Evolutionary conservation across 2,329 filamentous ascomycete genomes (phyloP).

Genomic region (Phoma sp.): DNA sequence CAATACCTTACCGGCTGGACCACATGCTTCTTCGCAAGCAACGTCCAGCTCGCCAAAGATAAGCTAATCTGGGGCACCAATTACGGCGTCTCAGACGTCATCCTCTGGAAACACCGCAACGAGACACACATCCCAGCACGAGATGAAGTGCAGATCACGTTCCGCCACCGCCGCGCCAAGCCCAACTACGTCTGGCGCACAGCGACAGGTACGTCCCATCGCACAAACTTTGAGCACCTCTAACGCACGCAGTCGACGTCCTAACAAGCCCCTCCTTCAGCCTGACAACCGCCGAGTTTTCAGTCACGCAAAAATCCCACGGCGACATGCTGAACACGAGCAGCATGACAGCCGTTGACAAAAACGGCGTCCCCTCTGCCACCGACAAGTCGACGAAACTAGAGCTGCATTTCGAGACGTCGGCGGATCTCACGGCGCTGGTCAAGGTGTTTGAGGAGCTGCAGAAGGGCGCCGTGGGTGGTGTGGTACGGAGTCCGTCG

Average conservation of each 20-base stretch:
- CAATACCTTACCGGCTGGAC: conserved; percentile 19
- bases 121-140: neutral
- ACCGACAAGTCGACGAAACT: too few relatives aligned
- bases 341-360: conserved; percentile 5
- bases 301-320: conserved; percentile 1
- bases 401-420: neutral
- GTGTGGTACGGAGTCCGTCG: too few relatives aligned
- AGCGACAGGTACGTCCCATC: conserved; percentile 15
- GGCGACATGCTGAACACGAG: conserved; percentile 3
- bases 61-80: conserved; percentile 2
- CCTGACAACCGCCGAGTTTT: conserved; percentile 1
- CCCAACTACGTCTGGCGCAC: conserved; percentile 13
- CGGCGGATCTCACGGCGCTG: too few relatives aligned
- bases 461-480: too few relatives aligned
- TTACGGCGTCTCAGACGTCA: conserved; percentile 16
- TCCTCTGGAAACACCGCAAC: conserved; percentile 18
- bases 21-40: conserved; percentile 10
- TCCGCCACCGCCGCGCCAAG: conserved; percentile 3
- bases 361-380: too few relatives aligned
- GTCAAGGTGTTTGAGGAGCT: too few relatives aligned
- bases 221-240: too few relatives aligned
- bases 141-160: conserved; percentile 4
- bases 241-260: conserved; percentile 5
- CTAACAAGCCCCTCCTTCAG: neutral
- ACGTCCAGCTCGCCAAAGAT: neutral